A percentile compares a stretch with the other conserved stretches of the same genome.
Conservation (phyloP, 2,329 filamentous ascomycete species). For the Scytalidium lignicola region DNA sequence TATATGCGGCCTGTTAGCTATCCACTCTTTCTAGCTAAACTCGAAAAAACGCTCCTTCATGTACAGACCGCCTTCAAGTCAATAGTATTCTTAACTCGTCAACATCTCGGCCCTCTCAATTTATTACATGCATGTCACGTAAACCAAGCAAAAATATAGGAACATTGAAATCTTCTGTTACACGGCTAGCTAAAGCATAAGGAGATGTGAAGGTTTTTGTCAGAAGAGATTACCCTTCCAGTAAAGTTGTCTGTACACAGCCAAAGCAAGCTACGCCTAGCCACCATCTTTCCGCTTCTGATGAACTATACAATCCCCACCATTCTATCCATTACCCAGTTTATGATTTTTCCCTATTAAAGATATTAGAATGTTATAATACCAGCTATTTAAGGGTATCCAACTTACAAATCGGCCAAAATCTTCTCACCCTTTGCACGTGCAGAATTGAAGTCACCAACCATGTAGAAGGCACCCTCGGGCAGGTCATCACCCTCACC, state of each 20-base stretch:
- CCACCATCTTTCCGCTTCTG: neutral
- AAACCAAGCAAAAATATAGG: neutral
- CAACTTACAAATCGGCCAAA: slow-evolving; percentile 72
- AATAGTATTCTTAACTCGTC: no score
- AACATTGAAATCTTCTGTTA: neutral
- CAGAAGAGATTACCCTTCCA: neutral
- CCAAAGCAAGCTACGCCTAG: neutral
- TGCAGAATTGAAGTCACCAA: slow-evolving; percentile 90
- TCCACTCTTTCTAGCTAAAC: no score
- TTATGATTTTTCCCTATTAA: neutral
- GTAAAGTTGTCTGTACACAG: neutral
- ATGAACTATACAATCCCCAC: neutral
- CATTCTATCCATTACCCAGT: neutral
- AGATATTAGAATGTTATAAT: slow-evolving; percentile 37
- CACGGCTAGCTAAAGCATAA: neutral
- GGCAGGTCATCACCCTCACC: slow-evolving; percentile 96
- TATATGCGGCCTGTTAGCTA: no score
- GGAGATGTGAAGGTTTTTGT: neutral
- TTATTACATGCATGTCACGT: neutral
- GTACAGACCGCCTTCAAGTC: no score
- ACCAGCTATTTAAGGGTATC: neutral
- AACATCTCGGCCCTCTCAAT: no score
- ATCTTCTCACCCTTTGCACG: slow-evolving; percentile 99
- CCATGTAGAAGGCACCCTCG: slow-evolving; percentile 95
- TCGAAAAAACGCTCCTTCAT: no score